Conservation (phyloP, 2,329 filamentous ascomycete species). For the Hymenoscyphus salicellus region DNA sequence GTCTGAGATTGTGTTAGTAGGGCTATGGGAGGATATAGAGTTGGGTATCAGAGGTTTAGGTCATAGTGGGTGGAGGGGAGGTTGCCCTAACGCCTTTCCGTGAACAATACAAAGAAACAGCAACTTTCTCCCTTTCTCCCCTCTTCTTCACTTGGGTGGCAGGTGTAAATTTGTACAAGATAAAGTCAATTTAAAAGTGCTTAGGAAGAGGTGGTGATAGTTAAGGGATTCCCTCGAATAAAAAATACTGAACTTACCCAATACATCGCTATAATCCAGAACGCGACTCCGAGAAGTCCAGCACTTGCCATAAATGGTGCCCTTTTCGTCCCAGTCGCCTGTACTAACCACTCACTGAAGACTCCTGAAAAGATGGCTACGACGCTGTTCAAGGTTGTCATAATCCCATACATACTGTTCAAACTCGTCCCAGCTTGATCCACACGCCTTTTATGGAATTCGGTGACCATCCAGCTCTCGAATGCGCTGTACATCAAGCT, state of each 20-base stretch:
- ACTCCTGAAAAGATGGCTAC: slow-evolving; percentile 55
- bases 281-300: slow-evolving; percentile 42
- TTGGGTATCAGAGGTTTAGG: too few relatives aligned
- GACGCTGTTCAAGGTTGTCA: slow-evolving; percentile 52
- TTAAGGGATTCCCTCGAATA: not conserved
- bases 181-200: too few relatives aligned
- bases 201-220: too few relatives aligned
- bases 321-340: slow-evolving; percentile 45
- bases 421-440: slow-evolving; percentile 45
- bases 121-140: too few relatives aligned
- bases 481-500: slow-evolving; percentile 58
- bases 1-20: slow-evolving; percentile 34
- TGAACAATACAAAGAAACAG: too few relatives aligned
- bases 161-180: too few relatives aligned
- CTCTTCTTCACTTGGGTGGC: too few relatives aligned
- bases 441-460: slow-evolving; percentile 49
- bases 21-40: not conserved
- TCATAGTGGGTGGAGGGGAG: too few relatives aligned
- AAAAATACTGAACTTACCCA: slow-evolving; percentile 44
- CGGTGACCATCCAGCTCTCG: slow-evolving; percentile 60
- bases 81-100: too few relatives aligned
- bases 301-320: slow-evolving; percentile 52
- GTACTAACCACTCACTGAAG: slow-evolving; percentile 50
- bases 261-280: slow-evolving; percentile 44
- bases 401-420: slow-evolving; percentile 50